A percentile compares a stretch with the other conserved stretches of the same genome.
phyloP scores from a whole-genome alignment of 805 yeast genomes.

The Starmera amethionina region DNA sequence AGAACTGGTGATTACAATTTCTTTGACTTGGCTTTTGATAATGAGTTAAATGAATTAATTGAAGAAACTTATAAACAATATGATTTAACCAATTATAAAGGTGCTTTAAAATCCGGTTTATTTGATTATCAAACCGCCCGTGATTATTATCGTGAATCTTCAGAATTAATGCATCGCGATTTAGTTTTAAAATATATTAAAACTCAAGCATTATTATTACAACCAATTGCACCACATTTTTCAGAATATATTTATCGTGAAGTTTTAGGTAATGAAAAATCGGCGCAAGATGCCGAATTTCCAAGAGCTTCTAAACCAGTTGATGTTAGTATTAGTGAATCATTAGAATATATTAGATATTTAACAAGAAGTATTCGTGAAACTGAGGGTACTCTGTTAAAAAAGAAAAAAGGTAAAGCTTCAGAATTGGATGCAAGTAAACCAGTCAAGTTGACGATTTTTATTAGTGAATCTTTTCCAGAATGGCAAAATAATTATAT shows the following conservation, averaged over 20 bases:
- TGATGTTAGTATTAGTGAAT: conserved; percentile 49
- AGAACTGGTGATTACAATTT: conserved; percentile 48
- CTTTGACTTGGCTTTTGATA: conserved; percentile 85
- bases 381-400: conserved; percentile 76
- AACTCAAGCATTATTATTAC: conserved; percentile 70
- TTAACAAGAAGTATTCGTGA: conserved; percentile 84
- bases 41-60: conserved; percentile 81
- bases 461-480: conserved; percentile 76
- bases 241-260: conserved; percentile 86
- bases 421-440: conserved; percentile 64
- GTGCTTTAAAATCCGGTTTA: conserved; percentile 82
- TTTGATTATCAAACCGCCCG: conserved; percentile 93
- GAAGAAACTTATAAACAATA: conserved; percentile 67
- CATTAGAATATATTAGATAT: conserved; percentile 71
- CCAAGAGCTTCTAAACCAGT: conserved; percentile 68
- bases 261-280: conserved; percentile 50
- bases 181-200: conserved; percentile 77
- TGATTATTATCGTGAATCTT: conserved; percentile 87
- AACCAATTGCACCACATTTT: conserved; percentile 95
- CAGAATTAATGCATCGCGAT: conserved; percentile 68
- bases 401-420: conserved; percentile 80
- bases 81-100: conserved; percentile 67
- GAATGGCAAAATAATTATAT: conserved; percentile 84
- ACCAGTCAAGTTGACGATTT: conserved; percentile 67
- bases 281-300: conserved; percentile 71